phyloP scores from a whole-genome alignment of 192 early-diverging fungal genomes.

The Mortierella hygrophila region DNA sequence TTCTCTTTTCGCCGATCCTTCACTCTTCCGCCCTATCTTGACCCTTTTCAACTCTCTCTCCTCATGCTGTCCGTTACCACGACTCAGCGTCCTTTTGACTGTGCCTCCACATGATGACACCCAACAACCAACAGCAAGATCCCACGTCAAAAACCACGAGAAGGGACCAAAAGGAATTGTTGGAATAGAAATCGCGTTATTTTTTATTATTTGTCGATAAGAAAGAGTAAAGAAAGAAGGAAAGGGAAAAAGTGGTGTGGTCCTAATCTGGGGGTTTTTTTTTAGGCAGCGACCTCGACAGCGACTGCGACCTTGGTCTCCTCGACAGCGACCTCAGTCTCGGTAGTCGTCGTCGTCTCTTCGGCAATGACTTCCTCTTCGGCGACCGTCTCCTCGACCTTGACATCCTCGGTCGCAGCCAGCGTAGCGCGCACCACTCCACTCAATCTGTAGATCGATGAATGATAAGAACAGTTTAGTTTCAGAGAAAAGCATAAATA shows the following conservation, averaged over 20 bases:
- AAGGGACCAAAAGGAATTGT: not conserved
- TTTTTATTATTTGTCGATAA: not conserved
- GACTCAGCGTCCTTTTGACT: not conserved
- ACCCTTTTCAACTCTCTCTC: not conserved
- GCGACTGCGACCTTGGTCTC: slow-evolving; percentile 1
- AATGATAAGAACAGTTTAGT: not conserved
- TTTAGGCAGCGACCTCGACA: slow-evolving; percentile 19
- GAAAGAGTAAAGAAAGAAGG: not conserved
- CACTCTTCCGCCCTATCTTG: not conserved
- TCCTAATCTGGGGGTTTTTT: not conserved
- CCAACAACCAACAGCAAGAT: not conserved
- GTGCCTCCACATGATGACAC: not conserved
- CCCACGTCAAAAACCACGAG: not conserved
- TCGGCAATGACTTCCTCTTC: slow-evolving; percentile 3
- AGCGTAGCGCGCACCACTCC: slow-evolving; percentile 34
- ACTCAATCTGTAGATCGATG: slow-evolving; percentile 14
- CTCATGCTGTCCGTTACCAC: not conserved
- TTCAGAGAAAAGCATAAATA: not conserved
- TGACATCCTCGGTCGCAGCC: slow-evolving; percentile 1
- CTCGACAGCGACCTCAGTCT: slow-evolving; percentile 6
- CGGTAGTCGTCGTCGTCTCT: not conserved
- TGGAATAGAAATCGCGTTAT: slow-evolving; percentile 2
- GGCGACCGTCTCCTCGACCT: slow-evolving; percentile 21
- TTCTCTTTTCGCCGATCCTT: not conserved
- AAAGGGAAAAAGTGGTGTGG: not conserved